Evolutionary conservation across 495 filamentous ascomycete genomes (phyloP), one percentile per base, ranked within the genome.

Genomic region (Aspergillus campestris): DNA sequence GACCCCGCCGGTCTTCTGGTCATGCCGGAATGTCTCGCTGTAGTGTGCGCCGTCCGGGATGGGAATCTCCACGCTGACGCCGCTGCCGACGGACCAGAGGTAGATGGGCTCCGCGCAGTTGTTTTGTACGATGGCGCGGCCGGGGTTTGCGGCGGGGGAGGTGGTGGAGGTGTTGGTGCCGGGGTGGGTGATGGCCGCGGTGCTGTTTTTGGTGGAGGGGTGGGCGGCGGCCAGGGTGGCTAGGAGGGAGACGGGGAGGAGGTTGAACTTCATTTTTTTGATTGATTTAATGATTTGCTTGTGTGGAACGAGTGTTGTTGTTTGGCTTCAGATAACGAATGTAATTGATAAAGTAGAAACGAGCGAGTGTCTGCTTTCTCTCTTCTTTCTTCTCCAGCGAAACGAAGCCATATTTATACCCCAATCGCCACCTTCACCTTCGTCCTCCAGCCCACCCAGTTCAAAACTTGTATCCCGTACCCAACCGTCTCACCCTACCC

Each of bases 51-150:
- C 44, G 4, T 59, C 57, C 3, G 31, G 29, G 9, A 67, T 1
- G 6, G 67, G 51, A 14, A 50, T 52, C 37, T 56, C 56, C 15
- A 66, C 59, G 0, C 52, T 53, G 40, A 74, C 51, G 7, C 46
- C 36, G 4, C 55, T 48, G 35, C 69, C 71, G 13, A 82, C 77
- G 12, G 75, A 76, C 77, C 77, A 81, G 51, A 79, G 38, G 47
- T 78, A 75, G 30, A 80, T 57, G 36, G 69, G 51, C 28, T 40
- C 29, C 11, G 42, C 0, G 66, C 76, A 80, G 29, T 69, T 56
- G 60, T 82, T 82, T 46, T 47, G 31, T 18, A 82, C 62, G 11
- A 67, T 50, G 29, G 78, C 78, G 18, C 54, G 53, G 50, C 77
- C 78, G 15, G 69, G 31, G 34, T 60, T 60, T n/a, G 47, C 35